phyloP scores from a whole-genome alignment of 345 rosid species.

The Citropsis articulata region DNA sequence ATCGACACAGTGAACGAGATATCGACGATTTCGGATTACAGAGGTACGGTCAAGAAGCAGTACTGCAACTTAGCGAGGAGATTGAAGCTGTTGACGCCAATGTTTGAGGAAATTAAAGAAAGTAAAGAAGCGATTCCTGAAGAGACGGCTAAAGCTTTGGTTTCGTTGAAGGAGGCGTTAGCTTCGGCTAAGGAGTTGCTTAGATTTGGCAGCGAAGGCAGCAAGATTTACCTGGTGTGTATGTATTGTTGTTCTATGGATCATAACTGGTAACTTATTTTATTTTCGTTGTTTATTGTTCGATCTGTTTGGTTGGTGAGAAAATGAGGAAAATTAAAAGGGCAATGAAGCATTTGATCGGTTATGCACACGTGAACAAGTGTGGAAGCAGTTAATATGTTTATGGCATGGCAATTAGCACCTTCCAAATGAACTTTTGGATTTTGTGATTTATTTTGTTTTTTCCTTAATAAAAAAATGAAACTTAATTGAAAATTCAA shows the following conservation, averaged over 20 bases:
- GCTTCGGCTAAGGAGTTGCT: slow-evolving; percentile 47
- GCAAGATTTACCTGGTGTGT: slow-evolving; percentile 94
- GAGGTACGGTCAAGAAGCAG: slow-evolving; percentile 48
- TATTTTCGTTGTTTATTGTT: not conserved
- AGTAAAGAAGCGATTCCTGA: slow-evolving; percentile 35
- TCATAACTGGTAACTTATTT: not conserved
- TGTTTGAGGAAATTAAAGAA: slow-evolving; percentile 59
- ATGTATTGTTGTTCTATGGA: slow-evolving; percentile 8
- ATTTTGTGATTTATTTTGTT: not conserved
- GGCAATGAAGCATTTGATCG: not conserved
- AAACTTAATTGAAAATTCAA: not conserved
- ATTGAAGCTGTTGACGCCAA: slow-evolving; percentile 52
- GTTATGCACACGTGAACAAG: not conserved
- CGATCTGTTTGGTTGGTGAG: slow-evolving; percentile 44
- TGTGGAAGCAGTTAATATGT: not conserved
- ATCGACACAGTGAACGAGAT: slow-evolving; percentile 10
- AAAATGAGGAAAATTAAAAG: slow-evolving; percentile 1
- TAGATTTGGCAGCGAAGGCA: slow-evolving; percentile 67
- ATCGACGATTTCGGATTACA: slow-evolving; percentile 40
- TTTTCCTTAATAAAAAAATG: not conserved
- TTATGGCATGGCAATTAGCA: not conserved
- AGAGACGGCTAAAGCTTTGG: slow-evolving; percentile 32
- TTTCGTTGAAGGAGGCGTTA: slow-evolving; percentile 32
- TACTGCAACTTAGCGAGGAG: slow-evolving; percentile 53
- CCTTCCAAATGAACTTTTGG: not conserved